phyloP scores from a whole-genome alignment of 805 yeast species.

The Teunomyces lycoperdinae region DNA sequence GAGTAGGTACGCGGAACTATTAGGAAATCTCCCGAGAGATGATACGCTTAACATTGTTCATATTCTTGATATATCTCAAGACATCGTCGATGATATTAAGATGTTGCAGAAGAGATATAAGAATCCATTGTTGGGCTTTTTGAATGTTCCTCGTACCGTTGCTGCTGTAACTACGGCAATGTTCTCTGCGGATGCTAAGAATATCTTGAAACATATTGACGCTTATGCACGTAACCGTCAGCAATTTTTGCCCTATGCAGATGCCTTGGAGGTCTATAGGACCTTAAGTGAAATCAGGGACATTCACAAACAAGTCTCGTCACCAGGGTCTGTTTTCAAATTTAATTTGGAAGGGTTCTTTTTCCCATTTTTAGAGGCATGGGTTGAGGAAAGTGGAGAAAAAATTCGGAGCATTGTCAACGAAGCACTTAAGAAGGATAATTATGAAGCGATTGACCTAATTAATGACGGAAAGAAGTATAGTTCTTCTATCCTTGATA shows the following conservation, averaged over 20 bases:
- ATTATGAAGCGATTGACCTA: conserved; percentile 49
- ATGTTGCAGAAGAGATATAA: conserved; percentile 58
- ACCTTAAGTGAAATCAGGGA: conserved; percentile 51
- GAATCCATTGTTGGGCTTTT: conserved; percentile 56
- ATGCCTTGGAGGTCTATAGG: conserved; percentile 56
- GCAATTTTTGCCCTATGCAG: conserved; percentile 46
- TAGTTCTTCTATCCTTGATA: conserved; percentile 65
- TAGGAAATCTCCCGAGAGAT: conserved; percentile 56
- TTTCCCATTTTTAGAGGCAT: conserved; percentile 33
- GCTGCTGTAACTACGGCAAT: conserved; percentile 50
- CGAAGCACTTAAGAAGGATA: conserved; percentile 57
- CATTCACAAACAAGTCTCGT: conserved; percentile 47
- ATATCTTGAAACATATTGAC: conserved; percentile 49
- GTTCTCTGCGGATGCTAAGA: conserved; percentile 52
- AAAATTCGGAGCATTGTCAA: conserved; percentile 48
- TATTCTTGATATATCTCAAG: conserved; percentile 54
- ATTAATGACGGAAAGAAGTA: conserved; percentile 38
- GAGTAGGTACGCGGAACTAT: conserved; percentile 35
- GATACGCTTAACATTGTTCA: conserved; percentile 52
- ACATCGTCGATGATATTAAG: conserved; percentile 48
- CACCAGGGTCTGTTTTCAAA: conserved; percentile 22
- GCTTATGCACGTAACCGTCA: conserved; percentile 33
- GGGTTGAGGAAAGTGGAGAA: conserved; percentile 45
- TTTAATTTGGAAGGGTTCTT: conserved; percentile 59
- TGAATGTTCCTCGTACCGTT: conserved; percentile 50